Conservation (phyloP, 1,139 yeast species). For the Hansenula sp. region DNA sequence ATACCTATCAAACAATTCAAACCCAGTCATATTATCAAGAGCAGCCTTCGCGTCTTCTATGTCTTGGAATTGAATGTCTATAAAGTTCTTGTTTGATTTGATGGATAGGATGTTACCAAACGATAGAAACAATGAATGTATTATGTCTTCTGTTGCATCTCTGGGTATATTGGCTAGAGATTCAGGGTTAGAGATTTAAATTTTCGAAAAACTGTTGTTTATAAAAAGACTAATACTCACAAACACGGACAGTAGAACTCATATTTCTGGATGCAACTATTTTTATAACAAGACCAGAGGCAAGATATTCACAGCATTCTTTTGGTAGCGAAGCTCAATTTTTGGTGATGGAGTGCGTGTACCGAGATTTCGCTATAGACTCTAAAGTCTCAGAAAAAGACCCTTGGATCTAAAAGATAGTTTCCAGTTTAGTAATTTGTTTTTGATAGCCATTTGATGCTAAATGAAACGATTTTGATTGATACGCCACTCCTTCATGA, state of each 20-base stretch:
- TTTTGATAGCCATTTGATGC: no score
- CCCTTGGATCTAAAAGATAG: no score
- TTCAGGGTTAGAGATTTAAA: not conserved
- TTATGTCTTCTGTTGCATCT: conserved; percentile 11
- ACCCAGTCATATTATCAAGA: conserved; percentile 28
- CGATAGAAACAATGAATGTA: conserved; percentile 23
- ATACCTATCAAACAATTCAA: conserved; percentile 17
- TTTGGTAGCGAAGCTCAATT: no score
- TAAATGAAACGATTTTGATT: no score
- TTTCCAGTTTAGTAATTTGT: no score
- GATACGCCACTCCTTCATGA: no score
- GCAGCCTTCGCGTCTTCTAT: conserved; percentile 27
- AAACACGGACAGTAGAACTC: conserved; percentile 12
- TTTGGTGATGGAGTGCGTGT: not conserved
- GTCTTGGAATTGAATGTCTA: conserved; percentile 24
- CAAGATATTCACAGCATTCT: no score
- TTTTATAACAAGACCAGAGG: no score
- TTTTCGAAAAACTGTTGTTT: no score
- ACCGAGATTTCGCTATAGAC: not conserved
- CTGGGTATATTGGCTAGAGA: conserved; percentile 24
- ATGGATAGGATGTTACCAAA: conserved; percentile 26
- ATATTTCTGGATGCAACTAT: not conserved
- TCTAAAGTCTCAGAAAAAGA: no score
- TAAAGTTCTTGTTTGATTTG: conserved; percentile 6
- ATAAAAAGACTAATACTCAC: conserved; percentile 5